Percentiles rank a stretch among this genome's conserved stretches.
phyloP scores from a whole-genome alignment of 2,329 filamentous ascomycete species.

The Xylariaceae sp. region DNA sequence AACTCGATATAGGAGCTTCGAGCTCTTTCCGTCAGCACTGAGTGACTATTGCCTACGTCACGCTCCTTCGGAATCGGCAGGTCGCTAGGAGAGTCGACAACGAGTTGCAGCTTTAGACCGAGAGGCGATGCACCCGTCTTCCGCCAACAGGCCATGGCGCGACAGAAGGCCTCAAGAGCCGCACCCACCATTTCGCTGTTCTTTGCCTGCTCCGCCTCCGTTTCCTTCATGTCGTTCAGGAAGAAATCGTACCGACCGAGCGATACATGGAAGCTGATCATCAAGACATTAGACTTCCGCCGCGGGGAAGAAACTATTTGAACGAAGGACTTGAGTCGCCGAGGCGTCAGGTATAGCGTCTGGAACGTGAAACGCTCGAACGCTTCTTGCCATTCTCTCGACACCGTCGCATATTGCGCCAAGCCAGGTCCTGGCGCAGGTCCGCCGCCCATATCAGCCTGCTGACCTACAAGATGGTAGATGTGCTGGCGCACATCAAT shows the following conservation, averaged over 20 bases:
- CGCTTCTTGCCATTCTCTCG: conserved; percentile 20
- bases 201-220: conserved; percentile 11
- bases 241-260: conserved; percentile 16
- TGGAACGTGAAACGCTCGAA: conserved; percentile 20
- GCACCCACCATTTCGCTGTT: conserved; percentile 14
- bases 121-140: conserved; percentile 17
- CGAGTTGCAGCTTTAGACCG: conserved; percentile 18
- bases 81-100: conserved; percentile 23
- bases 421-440: conserved; percentile 6
- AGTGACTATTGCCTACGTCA: conserved; percentile 4
- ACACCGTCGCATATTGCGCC: conserved; percentile 20
- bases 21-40: conserved; percentile 11
- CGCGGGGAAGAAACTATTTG: conserved; percentile 17
- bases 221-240: conserved; percentile 18
- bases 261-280: conserved; percentile 17
- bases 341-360: conserved; percentile 14
- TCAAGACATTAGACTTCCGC: conserved; percentile 18
- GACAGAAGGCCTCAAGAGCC: conserved; percentile 17
- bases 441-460: conserved; percentile 12
- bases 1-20: conserved; percentile 16
- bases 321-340: conserved; percentile 15
- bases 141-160: conserved; percentile 16
- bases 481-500: conserved; percentile 26
- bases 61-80: conserved; percentile 3
- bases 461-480: conserved; percentile 16